These are phyloP conservation scores for Hanseniaspora sp. DNA, from an alignment of 1,139 yeast genomes.

Conservation along the genomic window DNA sequence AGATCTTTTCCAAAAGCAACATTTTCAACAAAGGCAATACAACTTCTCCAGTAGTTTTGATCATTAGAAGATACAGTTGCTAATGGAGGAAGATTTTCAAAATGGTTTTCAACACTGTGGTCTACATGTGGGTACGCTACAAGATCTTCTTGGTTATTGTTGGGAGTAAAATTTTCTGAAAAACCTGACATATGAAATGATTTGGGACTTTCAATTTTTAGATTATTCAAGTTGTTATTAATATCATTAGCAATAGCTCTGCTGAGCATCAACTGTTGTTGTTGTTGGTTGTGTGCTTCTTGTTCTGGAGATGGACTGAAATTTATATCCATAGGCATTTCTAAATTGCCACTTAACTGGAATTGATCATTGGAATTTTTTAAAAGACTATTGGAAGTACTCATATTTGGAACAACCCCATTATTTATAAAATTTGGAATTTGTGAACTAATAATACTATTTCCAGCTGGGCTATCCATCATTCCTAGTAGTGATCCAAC, in stretches of 20 bases:
- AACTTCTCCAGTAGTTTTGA: constrained; percentile 8
- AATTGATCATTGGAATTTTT: neutral
- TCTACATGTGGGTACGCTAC: neutral
- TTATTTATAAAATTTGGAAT: neutral
- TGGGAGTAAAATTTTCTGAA: neutral
- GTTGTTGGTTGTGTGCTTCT: neutral
- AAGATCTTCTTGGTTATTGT: neutral
- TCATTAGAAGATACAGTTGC: neutral
- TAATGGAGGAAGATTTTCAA: neutral
- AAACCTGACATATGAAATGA: neutral
- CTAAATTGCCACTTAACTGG: neutral
- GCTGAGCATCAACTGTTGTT: neutral
- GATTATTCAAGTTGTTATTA: neutral
- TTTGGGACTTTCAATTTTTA: neutral
- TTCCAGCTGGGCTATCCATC: neutral
- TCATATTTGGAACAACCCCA: neutral
- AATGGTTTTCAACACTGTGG: neutral
- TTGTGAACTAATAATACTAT: neutral
- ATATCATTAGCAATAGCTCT: neutral
- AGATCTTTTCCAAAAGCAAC: constrained; percentile 1
- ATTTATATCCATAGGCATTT: neutral
- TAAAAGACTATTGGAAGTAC: neutral
- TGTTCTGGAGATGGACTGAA: neutral
- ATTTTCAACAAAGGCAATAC: constrained; percentile 5
- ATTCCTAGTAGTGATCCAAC: neutral